Base-by-base conservation (phyloP, 306 rosid species). In the Cotoneaster glaucophyllus region DNA sequence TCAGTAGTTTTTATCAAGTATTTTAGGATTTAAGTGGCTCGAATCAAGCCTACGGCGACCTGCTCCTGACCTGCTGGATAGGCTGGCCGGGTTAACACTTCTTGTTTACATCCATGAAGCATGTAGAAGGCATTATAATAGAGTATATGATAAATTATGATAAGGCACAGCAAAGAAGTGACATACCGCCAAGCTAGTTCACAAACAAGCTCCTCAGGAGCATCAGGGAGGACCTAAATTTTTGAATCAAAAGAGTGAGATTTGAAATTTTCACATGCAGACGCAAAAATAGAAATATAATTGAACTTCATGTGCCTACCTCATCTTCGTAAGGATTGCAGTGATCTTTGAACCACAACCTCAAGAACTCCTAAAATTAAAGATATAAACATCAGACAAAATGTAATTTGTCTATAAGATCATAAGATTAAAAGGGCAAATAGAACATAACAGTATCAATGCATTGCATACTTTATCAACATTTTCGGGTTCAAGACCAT, bases 171-270 rank as follows among this genome's bases (percentile, higher is more conserved):
- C 18, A n/a, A 71, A 14, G 9, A 44, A 65, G 59, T 45, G 68
- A 80, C 92, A 69, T 90, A 92, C 99, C 99, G 83, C 97, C 97
- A 92, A 69, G 99, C 87, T 84, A 95, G 80, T 82, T 95, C 99
- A 79, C 86, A 77, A 79, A 95, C 96, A 69, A 95, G 99, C 73
- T 92, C 97, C 76, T 85, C 91, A 19, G 99, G 97, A 77, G 99
- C 99, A 61, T 89, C 90, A 28, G 99, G 99, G 82, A 95, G 97
- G 82, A 92, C 97, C 99, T 90, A 79, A 68, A 83, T 59, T 80
- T 37, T 77, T 77, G 73, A 74, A 57, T 24, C 69, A 71, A 63
- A 70, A 53, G 15, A 48, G 43, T 82, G 44, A 83, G 79, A 79
- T 75, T 81, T 74, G 41, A 73, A 73, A 70, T 70, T 54, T 54